Evolutionary conservation across 495 filamentous ascomycete genomes (phyloP).

Genomic region (Penicillium fimorum): DNA sequence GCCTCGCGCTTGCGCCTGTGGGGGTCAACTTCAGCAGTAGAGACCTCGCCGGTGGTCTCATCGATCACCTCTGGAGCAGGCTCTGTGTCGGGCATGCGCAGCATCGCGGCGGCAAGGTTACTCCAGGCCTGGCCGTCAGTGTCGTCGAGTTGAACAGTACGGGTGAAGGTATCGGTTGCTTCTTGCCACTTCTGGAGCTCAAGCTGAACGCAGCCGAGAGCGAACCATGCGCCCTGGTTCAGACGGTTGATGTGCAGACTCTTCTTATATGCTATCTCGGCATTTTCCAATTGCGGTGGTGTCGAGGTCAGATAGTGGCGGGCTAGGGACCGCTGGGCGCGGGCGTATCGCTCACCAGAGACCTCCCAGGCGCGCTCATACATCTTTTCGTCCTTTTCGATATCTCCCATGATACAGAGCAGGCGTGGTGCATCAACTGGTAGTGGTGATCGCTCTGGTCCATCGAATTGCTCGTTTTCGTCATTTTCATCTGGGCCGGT

Average conservation of each 20-base stretch:
- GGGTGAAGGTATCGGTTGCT: conserved; percentile 82
- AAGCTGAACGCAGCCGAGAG: conserved; percentile 82
- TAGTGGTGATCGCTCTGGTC: conserved; percentile 62
- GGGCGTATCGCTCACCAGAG: conserved; percentile 73
- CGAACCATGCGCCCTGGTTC: conserved; percentile 81
- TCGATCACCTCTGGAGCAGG: conserved; percentile 30
- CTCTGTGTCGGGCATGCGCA: conserved; percentile 47
- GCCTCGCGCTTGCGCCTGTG: conserved; percentile 68
- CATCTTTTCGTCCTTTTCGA: conserved; percentile 67
- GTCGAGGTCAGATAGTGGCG: conserved; percentile 66
- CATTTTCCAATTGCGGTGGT: conserved; percentile 59
- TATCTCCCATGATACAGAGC: conserved; percentile 91
- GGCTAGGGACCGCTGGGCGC: conserved; percentile 84
- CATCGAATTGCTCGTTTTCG: conserved; percentile 59
- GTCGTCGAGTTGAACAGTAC: conserved; percentile 77
- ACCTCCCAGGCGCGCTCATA: conserved; percentile 90
- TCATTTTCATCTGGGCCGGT: conserved; percentile 41
- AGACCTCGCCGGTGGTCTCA: conserved; percentile 20
- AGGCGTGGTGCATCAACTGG: conserved; percentile 83
- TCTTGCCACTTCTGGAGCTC: conserved; percentile 71
- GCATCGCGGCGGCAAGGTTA: conserved; percentile 83
- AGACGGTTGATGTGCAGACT: conserved; percentile 76
- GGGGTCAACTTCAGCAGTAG: conserved; percentile 43
- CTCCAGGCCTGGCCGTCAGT: conserved; percentile 91
- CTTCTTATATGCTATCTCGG: conserved; percentile 72